phyloP scores from a whole-genome alignment of 768 basidiomycete genomes.

The Coprinopsis sp. region DNA sequence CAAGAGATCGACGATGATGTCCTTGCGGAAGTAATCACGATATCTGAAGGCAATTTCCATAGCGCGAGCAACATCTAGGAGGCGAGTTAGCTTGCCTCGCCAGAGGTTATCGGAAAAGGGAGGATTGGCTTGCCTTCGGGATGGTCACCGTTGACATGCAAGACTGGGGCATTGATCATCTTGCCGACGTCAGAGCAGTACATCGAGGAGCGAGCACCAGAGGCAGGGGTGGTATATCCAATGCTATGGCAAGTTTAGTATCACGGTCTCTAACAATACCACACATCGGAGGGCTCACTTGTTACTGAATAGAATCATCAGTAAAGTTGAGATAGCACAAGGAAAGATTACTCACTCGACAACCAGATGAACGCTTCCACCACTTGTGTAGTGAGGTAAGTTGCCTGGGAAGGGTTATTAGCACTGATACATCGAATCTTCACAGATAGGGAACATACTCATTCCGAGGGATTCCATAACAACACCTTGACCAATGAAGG shows the following conservation, averaged over 20 bases:
- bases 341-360: slow-evolving; percentile 62
- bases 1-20: slow-evolving; percentile 84
- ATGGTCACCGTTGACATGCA: slow-evolving; percentile 90
- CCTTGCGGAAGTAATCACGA: slow-evolving; percentile 83
- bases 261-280: not conserved
- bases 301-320: slow-evolving; percentile 36
- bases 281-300: slow-evolving; percentile 35
- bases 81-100: not conserved
- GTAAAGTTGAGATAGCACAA: not conserved
- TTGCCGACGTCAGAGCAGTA: slow-evolving; percentile 90
- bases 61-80: slow-evolving; percentile 73
- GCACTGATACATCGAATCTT: not conserved
- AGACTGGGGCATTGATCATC: slow-evolving; percentile 83
- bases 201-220: slow-evolving; percentile 74
- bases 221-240: slow-evolving; percentile 88
- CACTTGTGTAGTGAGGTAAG: slow-evolving; percentile 86
- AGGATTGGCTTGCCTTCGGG: slow-evolving; percentile 59
- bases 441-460: slow-evolving; percentile 41
- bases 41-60: slow-evolving; percentile 88
- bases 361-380: slow-evolving; percentile 86
- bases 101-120: not conserved
- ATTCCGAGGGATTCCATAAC: slow-evolving; percentile 85
- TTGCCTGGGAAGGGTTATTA: slow-evolving; percentile 49
- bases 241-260: slow-evolving; percentile 52
- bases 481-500: slow-evolving; percentile 86